Conservation (phyloP, 2,329 filamentous ascomycete genomes). For the Camillea tinctor region DNA sequence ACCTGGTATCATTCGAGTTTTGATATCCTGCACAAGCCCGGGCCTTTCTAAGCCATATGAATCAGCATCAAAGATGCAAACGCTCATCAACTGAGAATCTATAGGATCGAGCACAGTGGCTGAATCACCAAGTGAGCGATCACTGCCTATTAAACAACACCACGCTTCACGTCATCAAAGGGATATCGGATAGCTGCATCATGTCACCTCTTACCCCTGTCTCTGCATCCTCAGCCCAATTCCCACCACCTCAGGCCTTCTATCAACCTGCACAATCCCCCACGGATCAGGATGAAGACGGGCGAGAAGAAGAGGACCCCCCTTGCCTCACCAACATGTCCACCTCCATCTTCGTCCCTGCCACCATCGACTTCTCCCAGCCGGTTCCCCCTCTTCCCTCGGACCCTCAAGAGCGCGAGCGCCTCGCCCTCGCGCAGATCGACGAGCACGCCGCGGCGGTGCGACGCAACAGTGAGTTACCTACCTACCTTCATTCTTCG, state of each 20-base stretch:
- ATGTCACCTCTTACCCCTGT: neutral
- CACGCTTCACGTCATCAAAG: neutral
- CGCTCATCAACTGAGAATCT: too few relatives aligned
- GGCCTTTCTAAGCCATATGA: too few relatives aligned
- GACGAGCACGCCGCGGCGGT: conserved; percentile 27
- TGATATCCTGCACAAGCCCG: too few relatives aligned
- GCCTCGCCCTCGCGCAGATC: conserved; percentile 16
- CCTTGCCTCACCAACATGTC: conserved; percentile 19
- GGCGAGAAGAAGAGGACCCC: conserved; percentile 20
- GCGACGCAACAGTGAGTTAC: conserved; percentile 20
- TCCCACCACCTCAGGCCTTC: neutral
- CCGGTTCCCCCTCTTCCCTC: conserved; percentile 22
- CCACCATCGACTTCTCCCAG: conserved; percentile 26
- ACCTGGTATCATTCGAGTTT: too few relatives aligned
- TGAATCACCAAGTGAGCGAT: too few relatives aligned
- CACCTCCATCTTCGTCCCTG: conserved; percentile 28
- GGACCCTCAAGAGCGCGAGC: conserved; percentile 13
- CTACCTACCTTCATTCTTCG: neutral
- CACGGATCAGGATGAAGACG: conserved; percentile 1
- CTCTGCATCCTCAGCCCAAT: neutral
- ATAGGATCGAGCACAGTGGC: too few relatives aligned
- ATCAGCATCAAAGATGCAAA: too few relatives aligned
- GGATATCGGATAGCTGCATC: neutral
- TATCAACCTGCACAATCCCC: neutral
- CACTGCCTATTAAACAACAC: too few relatives aligned